These are phyloP conservation scores for Sugiyamaella pinicola DNA, from an alignment of 1,139 yeast species.

Conservation along the genomic window DNA sequence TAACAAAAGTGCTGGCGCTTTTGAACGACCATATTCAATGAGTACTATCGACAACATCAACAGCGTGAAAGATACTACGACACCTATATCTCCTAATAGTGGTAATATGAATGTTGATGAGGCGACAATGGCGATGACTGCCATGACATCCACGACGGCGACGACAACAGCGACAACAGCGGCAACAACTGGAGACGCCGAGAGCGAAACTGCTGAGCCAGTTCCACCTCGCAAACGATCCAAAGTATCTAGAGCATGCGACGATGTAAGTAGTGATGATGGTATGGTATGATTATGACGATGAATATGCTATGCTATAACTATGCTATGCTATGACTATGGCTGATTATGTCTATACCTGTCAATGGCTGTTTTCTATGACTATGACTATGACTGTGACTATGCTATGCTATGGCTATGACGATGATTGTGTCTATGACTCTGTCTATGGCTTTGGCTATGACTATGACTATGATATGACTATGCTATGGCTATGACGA, in stretches of 20 bases:
- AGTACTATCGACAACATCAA: neutral
- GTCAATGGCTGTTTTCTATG: too few species aligned
- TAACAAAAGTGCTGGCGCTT: conserved; percentile 7
- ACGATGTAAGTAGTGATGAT: conserved; percentile 44
- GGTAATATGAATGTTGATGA: neutral
- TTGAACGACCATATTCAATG: conserved; percentile 2
- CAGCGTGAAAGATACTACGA: neutral
- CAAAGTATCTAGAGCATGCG: conserved; percentile 49
- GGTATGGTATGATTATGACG: neutral
- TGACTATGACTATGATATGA: too few species aligned
- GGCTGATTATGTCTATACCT: too few species aligned
- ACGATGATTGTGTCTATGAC: neutral
- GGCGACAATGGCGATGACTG: too few species aligned
- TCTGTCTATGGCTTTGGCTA: too few species aligned
- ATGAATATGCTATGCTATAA: too few species aligned
- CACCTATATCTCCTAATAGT: too few species aligned
- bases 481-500: too few species aligned
- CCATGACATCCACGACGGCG: too few species aligned
- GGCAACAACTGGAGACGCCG: neutral
- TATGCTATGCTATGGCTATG: too few species aligned
- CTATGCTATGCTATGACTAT: too few species aligned
- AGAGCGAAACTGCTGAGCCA: conserved; percentile 13
- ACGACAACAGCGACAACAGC: neutral
- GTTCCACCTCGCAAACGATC: conserved; percentile 45
- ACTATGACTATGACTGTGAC: too few species aligned